Base-by-base conservation (phyloP, 2,329 filamentous ascomycete species). In the Talaromyces sp. region DNA sequence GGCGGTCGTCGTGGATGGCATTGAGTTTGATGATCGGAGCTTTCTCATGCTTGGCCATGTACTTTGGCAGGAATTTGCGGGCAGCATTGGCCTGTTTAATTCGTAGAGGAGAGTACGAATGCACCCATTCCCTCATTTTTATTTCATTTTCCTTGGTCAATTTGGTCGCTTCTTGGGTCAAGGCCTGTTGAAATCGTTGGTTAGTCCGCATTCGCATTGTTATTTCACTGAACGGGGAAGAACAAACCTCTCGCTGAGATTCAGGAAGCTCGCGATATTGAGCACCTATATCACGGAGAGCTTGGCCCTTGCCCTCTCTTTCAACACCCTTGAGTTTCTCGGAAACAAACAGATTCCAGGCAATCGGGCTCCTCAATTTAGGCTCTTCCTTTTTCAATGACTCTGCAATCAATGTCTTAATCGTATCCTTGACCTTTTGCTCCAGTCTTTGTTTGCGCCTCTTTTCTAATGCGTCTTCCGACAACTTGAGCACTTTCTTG, bases 61-160 rank as follows among this genome's bases (percentile, higher is more conserved):
- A 67, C 31, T 66, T 70, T 0, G 64, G 62, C 9, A 82, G 73
- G n/a, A 61, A 68, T 33, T 45, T 66, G 43, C 88, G 85, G 11
- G 88, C 88, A 11, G 68, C 71, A 73, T 90, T 90, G 64, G 88
- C 88, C 3, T 79, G 66, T 54, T 78, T 78, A 69, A 90, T 89
- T 71, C 88, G 73, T 5, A 84, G 77, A 10, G 85, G 82, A 1
- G 85, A 85, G 71, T 87, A 75, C 3, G 74, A 76, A 37, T 82
- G 73, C 22, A 90, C 73, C 85, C 86, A 90, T 66, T 80, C 72
- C 35, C 83, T 77, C 71, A 83, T 84, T 14, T 77, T 78, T 22
- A 76, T 75, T 22, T 73, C 69, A 59, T 82, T 82, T 47, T 76
- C 79, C 22, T 73, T 81, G 68, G 80, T 82, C 66, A 82, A 71